A percentile compares a stretch with the other conserved stretches of the same genome.
Conservation (phyloP, 164 flowering plant genomes). For the Macadamia tetraphylla region DNA sequence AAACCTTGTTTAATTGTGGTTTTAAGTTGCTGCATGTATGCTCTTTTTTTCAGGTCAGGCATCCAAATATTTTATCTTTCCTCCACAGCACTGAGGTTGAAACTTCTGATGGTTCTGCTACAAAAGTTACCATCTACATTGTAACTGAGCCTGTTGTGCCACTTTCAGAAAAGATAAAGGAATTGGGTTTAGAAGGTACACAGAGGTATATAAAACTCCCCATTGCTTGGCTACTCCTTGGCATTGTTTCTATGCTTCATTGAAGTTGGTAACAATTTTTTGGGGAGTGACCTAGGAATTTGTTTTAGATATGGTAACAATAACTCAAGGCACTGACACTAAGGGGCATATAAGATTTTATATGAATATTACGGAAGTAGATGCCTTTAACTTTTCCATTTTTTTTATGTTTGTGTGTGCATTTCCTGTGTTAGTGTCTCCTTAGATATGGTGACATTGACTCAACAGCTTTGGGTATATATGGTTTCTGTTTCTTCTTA, state of each 20-base stretch:
- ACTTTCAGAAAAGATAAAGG: constrained; percentile 89
- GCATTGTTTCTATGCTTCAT: background rate
- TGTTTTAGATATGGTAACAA: background rate
- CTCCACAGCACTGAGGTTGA: constrained; percentile 92
- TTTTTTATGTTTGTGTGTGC: background rate
- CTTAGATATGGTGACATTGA: background rate
- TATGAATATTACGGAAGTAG: background rate
- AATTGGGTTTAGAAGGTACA: constrained; percentile 82
- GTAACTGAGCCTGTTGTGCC: constrained; percentile 99
- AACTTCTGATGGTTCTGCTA: constrained; percentile 55
- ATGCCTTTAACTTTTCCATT: background rate
- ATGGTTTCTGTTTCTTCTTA: too few species aligned
- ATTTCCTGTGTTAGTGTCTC: too few species aligned
- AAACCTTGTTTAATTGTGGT: background rate
- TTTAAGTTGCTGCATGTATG: background rate
- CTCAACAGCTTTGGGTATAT: too few species aligned
- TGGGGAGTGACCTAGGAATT: background rate
- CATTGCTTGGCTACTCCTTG: background rate
- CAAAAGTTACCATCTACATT: constrained; percentile 79
- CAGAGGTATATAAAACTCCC: constrained; percentile 58
- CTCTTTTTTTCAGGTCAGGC: constrained; percentile 73
- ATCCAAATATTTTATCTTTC: constrained; percentile 93
- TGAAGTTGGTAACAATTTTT: background rate
- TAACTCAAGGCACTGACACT: background rate
- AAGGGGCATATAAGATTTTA: background rate